Conservation (phyloP, 129 eudicot species). For the Cynara cardunculus region DNA sequence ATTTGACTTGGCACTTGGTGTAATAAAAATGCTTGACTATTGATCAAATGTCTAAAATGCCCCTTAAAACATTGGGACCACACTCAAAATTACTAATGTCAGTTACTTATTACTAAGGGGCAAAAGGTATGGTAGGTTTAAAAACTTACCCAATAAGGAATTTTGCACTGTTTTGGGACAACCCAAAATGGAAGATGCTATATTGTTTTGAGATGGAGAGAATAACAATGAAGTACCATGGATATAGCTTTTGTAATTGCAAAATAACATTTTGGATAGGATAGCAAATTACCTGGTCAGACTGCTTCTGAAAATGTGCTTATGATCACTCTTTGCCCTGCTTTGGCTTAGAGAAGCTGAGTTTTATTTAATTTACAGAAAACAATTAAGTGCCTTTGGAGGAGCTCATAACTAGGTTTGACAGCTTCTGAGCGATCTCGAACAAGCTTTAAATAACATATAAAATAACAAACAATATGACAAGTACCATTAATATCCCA, state of each 20-base stretch:
- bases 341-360: no score
- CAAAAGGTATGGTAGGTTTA: background rate
- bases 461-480: no score
- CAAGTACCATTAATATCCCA: no score
- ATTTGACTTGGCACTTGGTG: conserved; percentile 10
- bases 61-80: background rate
- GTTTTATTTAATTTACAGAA: no score
- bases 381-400: no score
- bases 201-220: background rate
- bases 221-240: background rate
- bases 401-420: no score
- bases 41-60: background rate
- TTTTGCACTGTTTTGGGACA: conserved; percentile 4
- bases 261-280: no score
- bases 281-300: no score
- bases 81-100: background rate
- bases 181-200: background rate
- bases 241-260: background rate
- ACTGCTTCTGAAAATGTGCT: no score
- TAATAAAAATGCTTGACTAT: background rate
- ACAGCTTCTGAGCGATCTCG: no score
- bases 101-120: background rate
- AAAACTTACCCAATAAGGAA: background rate
- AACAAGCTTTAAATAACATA: no score
- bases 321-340: no score